phyloP scores from a whole-genome alignment of 2,329 filamentous ascomycete genomes.

The Paraconiothyrium sp. region DNA sequence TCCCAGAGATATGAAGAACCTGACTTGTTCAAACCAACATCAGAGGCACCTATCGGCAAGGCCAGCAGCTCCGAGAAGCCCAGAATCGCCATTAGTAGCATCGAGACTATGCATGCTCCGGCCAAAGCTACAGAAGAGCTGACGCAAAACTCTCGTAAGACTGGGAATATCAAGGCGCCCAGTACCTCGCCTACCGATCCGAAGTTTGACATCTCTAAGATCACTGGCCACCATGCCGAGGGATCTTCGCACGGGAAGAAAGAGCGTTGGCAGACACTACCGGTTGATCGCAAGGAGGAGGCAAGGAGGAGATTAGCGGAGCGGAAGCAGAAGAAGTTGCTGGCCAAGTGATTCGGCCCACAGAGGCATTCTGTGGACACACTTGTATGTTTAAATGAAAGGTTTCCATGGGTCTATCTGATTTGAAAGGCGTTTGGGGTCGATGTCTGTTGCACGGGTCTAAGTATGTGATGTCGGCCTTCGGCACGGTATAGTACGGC shows the following conservation, averaged over 20 bases:
- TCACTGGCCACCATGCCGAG: slow-evolving; percentile 36
- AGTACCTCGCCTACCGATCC: slow-evolving; percentile 24
- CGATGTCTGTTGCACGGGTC: not conserved
- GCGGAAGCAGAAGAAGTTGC: slow-evolving; percentile 37
- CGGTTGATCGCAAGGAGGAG: slow-evolving; percentile 38
- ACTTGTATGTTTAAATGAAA: not conserved
- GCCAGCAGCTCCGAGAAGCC: slow-evolving; percentile 14
- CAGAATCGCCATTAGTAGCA: slow-evolving; percentile 13
- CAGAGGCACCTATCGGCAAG: not conserved
- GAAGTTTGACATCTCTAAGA: slow-evolving; percentile 34
- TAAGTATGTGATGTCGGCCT: not conserved
- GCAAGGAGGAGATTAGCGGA: slow-evolving; percentile 38
- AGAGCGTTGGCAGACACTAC: slow-evolving; percentile 29
- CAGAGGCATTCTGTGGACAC: not conserved
- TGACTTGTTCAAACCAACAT: slow-evolving; percentile 6
- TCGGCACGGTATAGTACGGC: slow-evolving; percentile 1
- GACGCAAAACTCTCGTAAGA: not conserved
- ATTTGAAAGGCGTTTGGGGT: not conserved
- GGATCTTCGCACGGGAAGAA: slow-evolving; percentile 30
- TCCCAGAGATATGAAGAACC: slow-evolving; percentile 8
- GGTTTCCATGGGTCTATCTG: not conserved
- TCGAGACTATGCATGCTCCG: slow-evolving; percentile 14
- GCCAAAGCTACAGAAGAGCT: slow-evolving; percentile 10
- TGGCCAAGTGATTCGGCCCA: slow-evolving; percentile 4
- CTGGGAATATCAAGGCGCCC: slow-evolving; percentile 3